These are phyloP conservation scores for Cytauxzoon felis DNA, from an alignment of 169 alveolate genomes.

Conservation along the genomic window DNA sequence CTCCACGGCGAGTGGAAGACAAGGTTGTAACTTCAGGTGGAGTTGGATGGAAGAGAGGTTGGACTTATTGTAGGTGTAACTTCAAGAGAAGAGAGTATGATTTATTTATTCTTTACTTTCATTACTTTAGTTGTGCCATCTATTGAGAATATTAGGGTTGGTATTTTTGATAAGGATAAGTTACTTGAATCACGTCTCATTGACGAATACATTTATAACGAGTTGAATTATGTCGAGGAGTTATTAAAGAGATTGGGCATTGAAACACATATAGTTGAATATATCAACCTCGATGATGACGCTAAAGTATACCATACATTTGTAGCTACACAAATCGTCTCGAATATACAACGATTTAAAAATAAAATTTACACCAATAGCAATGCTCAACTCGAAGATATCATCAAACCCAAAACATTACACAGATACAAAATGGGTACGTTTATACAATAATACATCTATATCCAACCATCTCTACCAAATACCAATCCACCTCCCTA, in stretches of 20 bases:
- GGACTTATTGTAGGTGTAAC: too few species aligned
- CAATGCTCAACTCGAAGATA: not conserved
- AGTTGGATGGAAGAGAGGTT: too few species aligned
- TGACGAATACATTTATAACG: conserved; percentile 13
- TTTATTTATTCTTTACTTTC: too few species aligned
- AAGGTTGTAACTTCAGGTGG: too few species aligned
- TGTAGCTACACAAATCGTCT: conserved; percentile 43
- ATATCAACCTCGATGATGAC: conserved; percentile 3
- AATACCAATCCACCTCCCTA: too few species aligned
- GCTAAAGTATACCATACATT: conserved; percentile 15
- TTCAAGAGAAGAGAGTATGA: too few species aligned
- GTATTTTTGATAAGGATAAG: conserved; percentile 16
- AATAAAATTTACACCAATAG: conserved; percentile 20
- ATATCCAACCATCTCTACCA: too few species aligned
- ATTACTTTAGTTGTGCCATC: too few species aligned
- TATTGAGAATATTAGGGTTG: conserved; percentile 16
- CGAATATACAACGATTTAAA: conserved; percentile 40
- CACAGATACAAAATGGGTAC: conserved; percentile 12
- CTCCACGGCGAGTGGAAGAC: too few species aligned
- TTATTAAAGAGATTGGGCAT: conserved; percentile 23
- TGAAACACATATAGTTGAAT: conserved; percentile 7
- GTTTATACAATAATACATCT: too few species aligned
- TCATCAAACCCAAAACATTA: not conserved
- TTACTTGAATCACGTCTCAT: conserved; percentile 1
- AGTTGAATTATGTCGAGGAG: conserved; percentile 24